Base-by-base conservation (phyloP, 441 rosid species). In the Mallotus japonicus region DNA sequence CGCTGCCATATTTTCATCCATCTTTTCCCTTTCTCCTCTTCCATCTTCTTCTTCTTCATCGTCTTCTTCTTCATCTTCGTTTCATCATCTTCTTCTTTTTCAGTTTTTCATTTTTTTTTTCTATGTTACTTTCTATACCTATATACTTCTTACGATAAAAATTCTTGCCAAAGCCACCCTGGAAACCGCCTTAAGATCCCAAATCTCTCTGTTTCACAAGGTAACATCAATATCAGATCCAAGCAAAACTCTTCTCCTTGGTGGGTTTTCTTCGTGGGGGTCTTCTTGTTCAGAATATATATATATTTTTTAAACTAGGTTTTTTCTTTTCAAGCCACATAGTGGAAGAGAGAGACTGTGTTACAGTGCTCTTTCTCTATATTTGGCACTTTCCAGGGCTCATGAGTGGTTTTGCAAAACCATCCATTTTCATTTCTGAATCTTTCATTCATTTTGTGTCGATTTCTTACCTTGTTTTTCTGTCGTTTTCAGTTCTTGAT, bases 1-100 rank as follows among this genome's bases (percentile, higher is more conserved):
- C 81, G 56, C 85, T 79, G 80, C 83, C 83, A 15, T 75, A 76
- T 28, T 75, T 75, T 64, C 47, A 69, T 80, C 78, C 78, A 62
- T 78, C 81, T 62, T 51, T 70, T 77, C 66, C 79, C 71, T 68
- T 72, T 73, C 72, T 57, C 68, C 54, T 15, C 67, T 14, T 19
- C 53, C 62, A 58, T 57, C 65, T 47, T 8, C 44, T 15, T 20
- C 17, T 19, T 47, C 14, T 16, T 14, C 44, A 53, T 19, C 4
- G 34, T 13, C 42, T 32, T 13, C 3, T 1, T 37, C n/a, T 59
- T 49, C 69, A 2, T 49, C 12, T 40, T 68, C 66, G 62, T 47
- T 11, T 14, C 44, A 53, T 19, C 4, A 42, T 13, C 42, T 32
- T 13, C 3, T 1, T 37, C n/a, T 59, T 49, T 47, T 61, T 59